These are phyloP conservation scores for Brachypodium distachyon DNA, from an alignment of 202 grass and related monocot species.

Conservation along the genomic window DNA sequence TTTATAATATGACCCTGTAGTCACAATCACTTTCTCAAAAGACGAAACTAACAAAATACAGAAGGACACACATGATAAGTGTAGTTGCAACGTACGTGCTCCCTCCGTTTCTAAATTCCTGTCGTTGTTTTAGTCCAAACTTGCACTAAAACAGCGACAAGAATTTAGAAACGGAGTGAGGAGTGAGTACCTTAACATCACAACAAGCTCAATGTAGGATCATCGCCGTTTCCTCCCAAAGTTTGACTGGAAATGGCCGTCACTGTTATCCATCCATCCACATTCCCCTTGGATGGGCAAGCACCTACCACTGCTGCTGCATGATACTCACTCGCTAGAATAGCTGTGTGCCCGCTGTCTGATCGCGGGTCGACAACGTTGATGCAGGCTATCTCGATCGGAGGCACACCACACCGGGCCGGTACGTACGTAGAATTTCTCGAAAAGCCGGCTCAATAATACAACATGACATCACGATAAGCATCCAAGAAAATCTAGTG, in stretches of 20 bases:
- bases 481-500: not conserved
- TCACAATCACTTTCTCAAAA: not conserved
- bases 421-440: not conserved
- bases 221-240: no score
- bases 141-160: no score
- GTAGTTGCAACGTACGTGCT: no score
- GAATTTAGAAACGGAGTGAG: no score
- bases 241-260: constrained; percentile 14
- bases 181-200: no score
- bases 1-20: not conserved
- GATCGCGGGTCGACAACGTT: constrained; percentile 8
- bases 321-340: not conserved
- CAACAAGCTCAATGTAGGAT: not conserved
- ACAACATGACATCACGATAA: not conserved
- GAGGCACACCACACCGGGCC: constrained; percentile 1
- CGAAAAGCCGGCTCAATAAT: constrained; percentile 8
- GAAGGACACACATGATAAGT: not conserved
- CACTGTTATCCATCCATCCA: constrained; percentile 31
- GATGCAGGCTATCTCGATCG: constrained; percentile 22
- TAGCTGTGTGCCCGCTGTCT: not conserved
- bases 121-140: no score
- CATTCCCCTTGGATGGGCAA: constrained; percentile 24
- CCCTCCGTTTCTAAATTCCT: no score
- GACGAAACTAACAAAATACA: not conserved
- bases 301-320: constrained; percentile 15